Evolutionary conservation across 352 stramenopile genomes (phyloP).

Genomic region (Phytophthora litchii): DNA sequence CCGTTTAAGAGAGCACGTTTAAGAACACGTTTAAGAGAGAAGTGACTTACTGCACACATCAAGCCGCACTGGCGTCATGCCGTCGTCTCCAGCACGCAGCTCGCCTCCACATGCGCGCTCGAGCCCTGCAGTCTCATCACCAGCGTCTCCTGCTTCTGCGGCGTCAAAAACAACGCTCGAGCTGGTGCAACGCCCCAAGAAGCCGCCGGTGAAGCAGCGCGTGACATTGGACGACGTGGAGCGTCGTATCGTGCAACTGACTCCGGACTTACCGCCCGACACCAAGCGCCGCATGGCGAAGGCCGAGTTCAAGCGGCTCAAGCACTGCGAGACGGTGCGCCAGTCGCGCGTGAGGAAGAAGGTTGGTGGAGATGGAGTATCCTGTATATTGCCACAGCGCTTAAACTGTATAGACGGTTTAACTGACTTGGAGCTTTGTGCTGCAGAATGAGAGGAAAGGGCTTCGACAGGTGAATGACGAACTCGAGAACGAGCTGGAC

Average conservation of each 20-base stretch:
- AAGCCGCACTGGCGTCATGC: no score
- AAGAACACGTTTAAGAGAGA: no score
- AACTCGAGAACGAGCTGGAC: slow-evolving; percentile 58
- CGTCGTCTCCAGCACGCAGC: no score
- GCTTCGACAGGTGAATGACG: slow-evolving; percentile 59
- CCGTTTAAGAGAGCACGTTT: no score
- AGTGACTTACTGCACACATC: no score
- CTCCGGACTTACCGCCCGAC: slow-evolving; percentile 48
- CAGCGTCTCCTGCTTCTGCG: background rate
- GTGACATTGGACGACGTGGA: slow-evolving; percentile 72
- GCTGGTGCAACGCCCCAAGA: slow-evolving; percentile 22
- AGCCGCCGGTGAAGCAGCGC: slow-evolving; percentile 13
- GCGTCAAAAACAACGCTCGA: slow-evolving; percentile 1
- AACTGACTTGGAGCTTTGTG: no score
- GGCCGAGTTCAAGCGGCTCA: slow-evolving; percentile 74
- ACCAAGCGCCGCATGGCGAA: slow-evolving; percentile 59
- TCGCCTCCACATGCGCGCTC: no score
- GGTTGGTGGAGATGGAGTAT: slow-evolving; percentile 14
- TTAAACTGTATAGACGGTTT: slow-evolving; percentile 1
- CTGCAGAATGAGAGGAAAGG: slow-evolving; percentile 51
- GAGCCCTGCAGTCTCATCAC: background rate
- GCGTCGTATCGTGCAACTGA: slow-evolving; percentile 49
- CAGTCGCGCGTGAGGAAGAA: slow-evolving; percentile 85
- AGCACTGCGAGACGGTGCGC: slow-evolving; percentile 80
- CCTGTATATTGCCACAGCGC: no score